These are phyloP conservation scores for Saturnispora galanensis DNA, from an alignment of 805 yeast genomes.

Conservation along the genomic window DNA sequence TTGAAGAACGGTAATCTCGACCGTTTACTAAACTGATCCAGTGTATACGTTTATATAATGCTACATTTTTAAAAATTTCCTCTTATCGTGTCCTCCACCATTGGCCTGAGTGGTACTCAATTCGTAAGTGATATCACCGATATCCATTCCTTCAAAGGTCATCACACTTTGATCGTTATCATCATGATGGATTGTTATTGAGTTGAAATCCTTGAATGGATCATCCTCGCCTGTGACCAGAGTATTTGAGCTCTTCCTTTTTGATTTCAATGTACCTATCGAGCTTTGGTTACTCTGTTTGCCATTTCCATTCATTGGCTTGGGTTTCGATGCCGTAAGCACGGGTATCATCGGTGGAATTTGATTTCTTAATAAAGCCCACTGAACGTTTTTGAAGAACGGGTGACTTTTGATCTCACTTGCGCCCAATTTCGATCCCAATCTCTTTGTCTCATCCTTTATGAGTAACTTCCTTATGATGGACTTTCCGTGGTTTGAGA, in stretches of 20 bases:
- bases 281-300: conserved; percentile 20
- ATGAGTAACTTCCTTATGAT: conserved; percentile 72
- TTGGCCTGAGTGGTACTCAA: conserved; percentile 28
- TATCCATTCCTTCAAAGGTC: conserved; percentile 36
- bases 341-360: conserved; percentile 95
- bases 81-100: conserved; percentile 14
- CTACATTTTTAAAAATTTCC: conserved; percentile 20
- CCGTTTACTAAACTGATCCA: no score
- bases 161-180: conserved; percentile 41
- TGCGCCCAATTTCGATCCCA: conserved; percentile 92
- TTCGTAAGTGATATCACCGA: conserved; percentile 50
- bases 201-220: conserved; percentile 78
- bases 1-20: no score
- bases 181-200: conserved; percentile 77
- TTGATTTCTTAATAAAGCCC: conserved; percentile 91
- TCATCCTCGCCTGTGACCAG: conserved; percentile 30
- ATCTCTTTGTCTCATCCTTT: conserved; percentile 79
- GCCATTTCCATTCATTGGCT: conserved; percentile 9
- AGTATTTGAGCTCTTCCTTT: conserved; percentile 23
- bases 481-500: conserved; percentile 69
- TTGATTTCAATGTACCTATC: conserved; percentile 37
- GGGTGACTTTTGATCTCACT: conserved; percentile 87
- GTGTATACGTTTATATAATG: no score
- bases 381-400: conserved; percentile 83
- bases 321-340: conserved; percentile 24